Base-by-base conservation (phyloP, 441 rosid genomes). In the Aleurites moluccanus region DNA sequence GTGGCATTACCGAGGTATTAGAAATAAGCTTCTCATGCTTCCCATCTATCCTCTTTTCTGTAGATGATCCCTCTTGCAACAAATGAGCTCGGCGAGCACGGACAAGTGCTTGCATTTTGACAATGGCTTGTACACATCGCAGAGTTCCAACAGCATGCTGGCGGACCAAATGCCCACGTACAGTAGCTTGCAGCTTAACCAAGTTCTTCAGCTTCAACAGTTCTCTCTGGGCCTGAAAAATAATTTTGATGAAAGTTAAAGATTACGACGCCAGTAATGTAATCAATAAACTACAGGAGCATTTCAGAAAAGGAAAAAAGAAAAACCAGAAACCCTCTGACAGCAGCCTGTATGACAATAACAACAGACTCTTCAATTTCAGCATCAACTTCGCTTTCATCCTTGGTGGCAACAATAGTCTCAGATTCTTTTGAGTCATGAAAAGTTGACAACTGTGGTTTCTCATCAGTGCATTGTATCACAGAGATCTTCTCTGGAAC, bases 81-180 rank as follows among this genome's bases (percentile, higher is more conserved):
- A 75, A 75, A 60, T 82, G 88, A 77, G 86, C 80, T 78, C 40
- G 86, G 74, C 73, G 89, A 72, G 94, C 90, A 77, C 98, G 97
- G 25, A 96, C 92, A 65, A 96, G 85, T n/a, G 83, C 75, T 81
- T 96, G 99, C 93, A 96, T 89, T 84, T 96, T 96, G 78, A 90
- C 79, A 81, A 93, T 91, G 69, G 97, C 97, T 72, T 90, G 99
- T 70, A 92, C 84, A 59, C 98, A 96, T 42, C 91, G 84, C 64
- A 96, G 86, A 61, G 98, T 83, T 70, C 96, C 99, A 84, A 83
- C 78, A 69, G 97, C 99, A 77, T 86, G 96, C 75, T 70, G 93
- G 76, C 99, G 86, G 69, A 93, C 97, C 85, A 96, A 74, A 84
- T 91, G 92, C 52, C 99, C 97, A 15, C 98, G 93, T 20, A 89